Evolutionary conservation across 2,329 filamentous ascomycete genomes (phyloP), one percentile per base, ranked within the genome.

Genomic region (Neofusicoccum sp.): DNA sequence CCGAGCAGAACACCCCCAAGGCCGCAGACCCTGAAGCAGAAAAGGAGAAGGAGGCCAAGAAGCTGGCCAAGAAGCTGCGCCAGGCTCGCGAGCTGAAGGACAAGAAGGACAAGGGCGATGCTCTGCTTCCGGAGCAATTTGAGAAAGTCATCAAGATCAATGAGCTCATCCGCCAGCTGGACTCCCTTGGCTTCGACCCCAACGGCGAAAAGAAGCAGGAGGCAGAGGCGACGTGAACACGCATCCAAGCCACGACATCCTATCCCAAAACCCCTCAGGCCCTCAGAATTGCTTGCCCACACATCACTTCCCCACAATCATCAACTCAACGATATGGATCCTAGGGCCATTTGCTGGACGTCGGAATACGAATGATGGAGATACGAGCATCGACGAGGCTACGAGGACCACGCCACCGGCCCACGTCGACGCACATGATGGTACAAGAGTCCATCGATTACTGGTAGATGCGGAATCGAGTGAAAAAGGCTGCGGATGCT

Each of bases 81-180:
- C 95, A 99, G 74, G 93, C 95, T 3, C 89, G 87, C 67, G 95
- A 98, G 2, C 81, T 99, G 58, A 89, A 91, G 72, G 88, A 87
- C 69, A 97, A 96, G 82, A 96, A 96, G 75, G 90, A 96, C 26
- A 87, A 86, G 60, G 95, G 95, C 20, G 89, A 91, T 71, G 82
- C 85, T 4, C 78, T 99, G 63, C 81, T 98, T 28, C 93, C 93
- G 0, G 95, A 99, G 78, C 95, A 99, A 78, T 89, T 98, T 65
- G 92, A 93, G 68, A 99, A 99, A 79, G 91, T 99, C 60, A 96
- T 96, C 74, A 96, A 95, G 76, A 96, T 99, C 73, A 91, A 91
- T 64, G 95, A 99, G 78, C 83, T 99, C 54, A 87, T 97, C 61
- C 85, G 92, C 11, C 93, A 98, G 73, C 78, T 99, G 60, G 90